Conservation (phyloP, 2,329 filamentous ascomycete genomes). For the Fusarium oligoseptatum region DNA sequence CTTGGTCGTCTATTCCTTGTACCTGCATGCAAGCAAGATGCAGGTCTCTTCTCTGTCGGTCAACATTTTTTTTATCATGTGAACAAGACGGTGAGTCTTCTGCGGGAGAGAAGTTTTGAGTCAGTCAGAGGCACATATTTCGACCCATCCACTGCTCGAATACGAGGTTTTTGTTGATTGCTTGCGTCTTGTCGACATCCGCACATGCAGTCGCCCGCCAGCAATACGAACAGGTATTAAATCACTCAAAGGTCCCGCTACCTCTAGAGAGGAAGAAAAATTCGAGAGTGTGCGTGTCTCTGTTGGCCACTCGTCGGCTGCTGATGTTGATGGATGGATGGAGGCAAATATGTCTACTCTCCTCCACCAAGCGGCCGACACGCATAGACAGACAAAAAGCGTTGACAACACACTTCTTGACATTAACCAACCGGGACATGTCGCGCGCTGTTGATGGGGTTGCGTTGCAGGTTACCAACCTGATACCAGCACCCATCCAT, state of each 20-base stretch:
- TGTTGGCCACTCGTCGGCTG: not conserved
- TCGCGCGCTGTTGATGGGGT: not conserved
- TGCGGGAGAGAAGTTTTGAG: not conserved
- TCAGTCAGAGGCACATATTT: not conserved
- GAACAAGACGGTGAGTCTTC: not conserved
- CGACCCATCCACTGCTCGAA: not conserved
- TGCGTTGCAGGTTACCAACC: not conserved
- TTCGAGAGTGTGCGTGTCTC: not conserved
- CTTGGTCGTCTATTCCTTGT: not conserved
- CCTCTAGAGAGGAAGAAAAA: not conserved
- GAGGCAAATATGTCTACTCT: not conserved
- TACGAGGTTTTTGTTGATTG: slow-evolving; percentile 8
- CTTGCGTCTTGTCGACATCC: not conserved
- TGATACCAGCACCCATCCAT: not conserved
- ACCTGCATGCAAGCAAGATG: not conserved
- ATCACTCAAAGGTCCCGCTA: slow-evolving; percentile 1
- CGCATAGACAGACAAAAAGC: not conserved
- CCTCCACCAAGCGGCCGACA: not conserved
- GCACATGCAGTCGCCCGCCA: slow-evolving; percentile 8
- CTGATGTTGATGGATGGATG: not conserved
- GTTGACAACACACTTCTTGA: not conserved
- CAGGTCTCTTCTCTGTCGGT: not conserved
- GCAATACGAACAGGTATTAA: slow-evolving; percentile 12
- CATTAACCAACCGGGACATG: not conserved
- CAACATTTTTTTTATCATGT: not conserved